These are phyloP conservation scores for Gonium pectorale DNA, from an alignment of 139 green algal genomes.

Conservation along the genomic window DNA sequence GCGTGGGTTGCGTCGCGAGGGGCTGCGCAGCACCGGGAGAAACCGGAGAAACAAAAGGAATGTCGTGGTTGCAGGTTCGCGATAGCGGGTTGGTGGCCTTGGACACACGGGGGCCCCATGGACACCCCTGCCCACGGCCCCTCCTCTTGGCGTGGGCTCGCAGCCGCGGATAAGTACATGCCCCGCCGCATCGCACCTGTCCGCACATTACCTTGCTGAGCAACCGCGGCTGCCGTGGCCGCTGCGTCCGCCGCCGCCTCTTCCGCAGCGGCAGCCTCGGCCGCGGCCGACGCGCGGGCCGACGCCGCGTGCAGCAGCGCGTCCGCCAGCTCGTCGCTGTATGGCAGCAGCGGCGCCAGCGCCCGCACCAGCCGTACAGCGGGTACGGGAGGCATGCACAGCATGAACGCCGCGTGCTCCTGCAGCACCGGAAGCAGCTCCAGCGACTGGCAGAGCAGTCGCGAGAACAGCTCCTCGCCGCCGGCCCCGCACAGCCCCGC, in stretches of 20 bases:
- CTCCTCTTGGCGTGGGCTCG: too few relatives aligned
- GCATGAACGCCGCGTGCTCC: neutral
- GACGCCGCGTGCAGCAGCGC: neutral
- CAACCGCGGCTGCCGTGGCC: too few relatives aligned
- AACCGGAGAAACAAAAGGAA: too few relatives aligned
- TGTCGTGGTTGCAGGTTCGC: too few relatives aligned
- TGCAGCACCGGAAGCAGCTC: neutral
- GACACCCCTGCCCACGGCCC: too few relatives aligned
- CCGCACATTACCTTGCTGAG: too few relatives aligned
- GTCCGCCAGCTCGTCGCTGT: slow-evolving; percentile 19
- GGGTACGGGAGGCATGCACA: neutral
- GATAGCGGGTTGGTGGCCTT: too few relatives aligned
- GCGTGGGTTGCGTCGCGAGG: too few relatives aligned
- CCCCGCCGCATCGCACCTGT: too few relatives aligned
- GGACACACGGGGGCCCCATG: too few relatives aligned
- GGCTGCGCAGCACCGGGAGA: too few relatives aligned
- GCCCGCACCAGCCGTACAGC: neutral
- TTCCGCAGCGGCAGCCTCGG: neutral
- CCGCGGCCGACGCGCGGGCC: neutral
- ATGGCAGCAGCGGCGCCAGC: slow-evolving; percentile 17
- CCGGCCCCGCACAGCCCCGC: neutral
- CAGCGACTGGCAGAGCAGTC: neutral
- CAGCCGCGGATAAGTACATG: too few relatives aligned
- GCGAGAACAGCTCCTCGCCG: neutral
- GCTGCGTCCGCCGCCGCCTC: neutral